Base-by-base conservation (phyloP, 371 early-diverging fungal species). In the Chytridium lagenaria region DNA sequence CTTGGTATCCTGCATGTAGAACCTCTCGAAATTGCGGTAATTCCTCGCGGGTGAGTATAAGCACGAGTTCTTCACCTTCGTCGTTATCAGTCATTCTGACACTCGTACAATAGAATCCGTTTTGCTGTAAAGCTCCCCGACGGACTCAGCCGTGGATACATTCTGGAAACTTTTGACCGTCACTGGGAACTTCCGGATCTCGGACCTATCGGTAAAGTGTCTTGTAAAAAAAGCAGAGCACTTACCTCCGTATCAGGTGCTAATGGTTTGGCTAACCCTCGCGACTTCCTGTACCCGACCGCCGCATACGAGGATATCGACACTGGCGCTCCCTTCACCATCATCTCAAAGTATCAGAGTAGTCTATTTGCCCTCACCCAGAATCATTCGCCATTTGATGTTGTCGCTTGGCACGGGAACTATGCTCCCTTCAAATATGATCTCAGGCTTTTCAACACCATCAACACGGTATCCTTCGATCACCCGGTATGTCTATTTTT, bases 391-490 rank as follows among this genome's bases (percentile, higher is more conserved):
- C 95, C 97, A 0, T 98, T 93, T 76, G 94, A 97, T 80, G 97
- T 97, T 0, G 98, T 97, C 36, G 97, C 96, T 2, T 98, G 98
- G 97, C 96, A 97, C 79, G 98, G 98, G 50, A 97, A 97, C 86
- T 97, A 96, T 81, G 93, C 91, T 1, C 98, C 98, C 0, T 98
- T 88, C 88, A 97, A 97, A 84, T 97, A 98, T 80, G 89, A 95
- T 80, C 86, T 97, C 59, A 88, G 87, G 49, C 83, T 89, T 55
- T 97, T 97, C 84, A 91, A 89, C 77, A 91, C 89, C 40, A 84
- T 98, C 80, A 94, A 94, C 82, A 92, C 94, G 1, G 95, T 96
- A 15, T 91, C 94, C 12, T 95, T 86, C 80, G 98, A 98, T 81
- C 98, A 97, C 78, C 78, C 76, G 22, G 72, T 71, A 38, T 15